A percentile compares a stretch with the other conserved stretches of the same genome.
Conservation (phyloP, 1,284 basidiomycete genomes). For the Trichosporon sp. region DNA sequence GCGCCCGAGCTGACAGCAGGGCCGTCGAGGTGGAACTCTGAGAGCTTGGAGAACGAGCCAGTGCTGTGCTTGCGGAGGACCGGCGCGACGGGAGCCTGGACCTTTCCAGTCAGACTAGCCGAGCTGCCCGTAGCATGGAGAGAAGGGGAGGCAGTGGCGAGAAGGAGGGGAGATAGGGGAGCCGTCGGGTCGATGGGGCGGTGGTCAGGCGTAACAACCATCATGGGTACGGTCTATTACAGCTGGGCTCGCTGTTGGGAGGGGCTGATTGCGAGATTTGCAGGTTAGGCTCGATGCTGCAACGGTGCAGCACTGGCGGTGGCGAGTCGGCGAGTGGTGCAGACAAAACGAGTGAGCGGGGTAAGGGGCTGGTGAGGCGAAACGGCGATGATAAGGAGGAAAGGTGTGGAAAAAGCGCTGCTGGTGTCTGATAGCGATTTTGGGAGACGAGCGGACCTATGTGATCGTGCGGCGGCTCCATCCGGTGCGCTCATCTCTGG, state of each 20-base stretch:
- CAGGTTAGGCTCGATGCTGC: not conserved
- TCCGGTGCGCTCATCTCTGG: not conserved
- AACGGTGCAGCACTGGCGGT: not conserved
- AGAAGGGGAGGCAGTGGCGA: conserved; percentile 3
- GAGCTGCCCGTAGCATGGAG: not conserved
- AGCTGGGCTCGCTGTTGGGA: not conserved
- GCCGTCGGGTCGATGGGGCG: conserved; percentile 14
- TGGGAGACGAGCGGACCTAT: not conserved
- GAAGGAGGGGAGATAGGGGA: conserved; percentile 22
- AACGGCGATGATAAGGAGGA: not conserved
- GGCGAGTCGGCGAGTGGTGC: not conserved
- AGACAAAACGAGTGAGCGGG: not conserved
- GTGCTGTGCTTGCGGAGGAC: conserved; percentile 29
- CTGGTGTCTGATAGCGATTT: not conserved
- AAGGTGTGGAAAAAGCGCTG: not conserved
- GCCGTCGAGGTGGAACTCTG: conserved; percentile 41
- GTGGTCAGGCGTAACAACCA: conserved; percentile 25
- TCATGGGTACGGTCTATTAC: conserved; percentile 4
- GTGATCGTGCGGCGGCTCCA: not conserved
- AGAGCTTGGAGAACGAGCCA: conserved; percentile 41
- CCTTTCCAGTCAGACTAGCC: not conserved
- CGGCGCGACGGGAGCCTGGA: conserved; percentile 15
- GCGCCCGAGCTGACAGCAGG: conserved; percentile 14
- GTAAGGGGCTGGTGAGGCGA: not conserved
- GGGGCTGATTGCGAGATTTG: not conserved